Evolutionary conservation across 2,329 filamentous ascomycete species (phyloP).

Genomic region (Ceratocystis destructans): DNA sequence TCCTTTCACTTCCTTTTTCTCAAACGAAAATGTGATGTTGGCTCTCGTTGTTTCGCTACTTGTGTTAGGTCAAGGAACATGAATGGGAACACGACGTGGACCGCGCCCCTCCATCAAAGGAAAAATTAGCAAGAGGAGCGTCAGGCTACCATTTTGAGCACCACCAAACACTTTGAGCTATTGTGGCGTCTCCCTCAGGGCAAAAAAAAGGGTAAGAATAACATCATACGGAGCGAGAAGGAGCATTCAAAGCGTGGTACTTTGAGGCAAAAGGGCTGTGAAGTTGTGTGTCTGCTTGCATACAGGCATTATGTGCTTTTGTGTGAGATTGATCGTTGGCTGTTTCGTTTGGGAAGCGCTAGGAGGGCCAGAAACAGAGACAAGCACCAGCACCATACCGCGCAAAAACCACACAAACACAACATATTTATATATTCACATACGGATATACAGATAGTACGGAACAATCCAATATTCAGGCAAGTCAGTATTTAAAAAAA

Average conservation of each 20-base stretch:
- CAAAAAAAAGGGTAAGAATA: background rate
- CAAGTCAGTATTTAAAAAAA: background rate
- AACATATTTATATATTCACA: background rate
- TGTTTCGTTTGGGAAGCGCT: background rate
- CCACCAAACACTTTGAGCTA: background rate
- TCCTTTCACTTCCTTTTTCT: background rate
- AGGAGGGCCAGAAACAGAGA: background rate
- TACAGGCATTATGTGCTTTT: background rate
- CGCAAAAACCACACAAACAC: background rate
- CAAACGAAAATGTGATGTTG: background rate
- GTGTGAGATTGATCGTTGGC: background rate
- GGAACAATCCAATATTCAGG: background rate
- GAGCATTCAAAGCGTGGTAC: slow-evolving; percentile 4
- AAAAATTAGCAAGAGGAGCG: background rate
- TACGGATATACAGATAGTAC: background rate
- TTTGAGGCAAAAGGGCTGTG: slow-evolving; percentile 2
- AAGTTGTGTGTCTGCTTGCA: background rate
- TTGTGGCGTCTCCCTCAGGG: background rate
- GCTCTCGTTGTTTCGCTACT: slow-evolving; percentile 1
- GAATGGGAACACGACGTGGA: slow-evolving; percentile 1
- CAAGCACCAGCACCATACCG: background rate
- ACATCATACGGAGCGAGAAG: background rate
- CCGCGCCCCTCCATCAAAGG: background rate
- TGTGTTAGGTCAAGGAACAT: background rate
- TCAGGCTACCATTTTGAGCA: background rate